phyloP scores from a whole-genome alignment of 257 asterid genomes.

The Solanum pennellii region DNA sequence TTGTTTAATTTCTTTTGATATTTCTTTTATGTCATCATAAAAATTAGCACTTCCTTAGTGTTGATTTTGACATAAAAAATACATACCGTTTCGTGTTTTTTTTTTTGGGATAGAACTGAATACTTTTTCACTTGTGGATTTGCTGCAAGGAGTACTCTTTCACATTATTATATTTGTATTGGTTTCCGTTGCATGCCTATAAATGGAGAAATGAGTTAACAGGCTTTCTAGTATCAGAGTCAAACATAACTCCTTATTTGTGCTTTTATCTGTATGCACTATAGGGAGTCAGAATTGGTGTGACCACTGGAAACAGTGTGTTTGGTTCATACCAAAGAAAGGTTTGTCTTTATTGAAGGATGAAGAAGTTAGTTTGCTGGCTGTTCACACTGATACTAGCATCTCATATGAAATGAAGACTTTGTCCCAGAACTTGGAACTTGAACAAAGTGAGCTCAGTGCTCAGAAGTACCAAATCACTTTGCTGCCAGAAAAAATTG shows the following conservation, averaged over 20 bases:
- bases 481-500: conserved; percentile 60
- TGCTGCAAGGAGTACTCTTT: background rate
- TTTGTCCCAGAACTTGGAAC: conserved; percentile 18
- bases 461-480: conserved; percentile 35
- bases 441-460: conserved; percentile 9
- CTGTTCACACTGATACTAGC: conserved; percentile 54
- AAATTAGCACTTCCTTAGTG: background rate
- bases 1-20: background rate
- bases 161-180: background rate
- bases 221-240: background rate
- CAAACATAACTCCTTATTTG: background rate
- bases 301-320: conserved; percentile 96
- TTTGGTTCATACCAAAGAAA: conserved; percentile 60
- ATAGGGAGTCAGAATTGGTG: conserved; percentile 67
- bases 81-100: background rate
- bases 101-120: background rate
- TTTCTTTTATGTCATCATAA: background rate
- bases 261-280: conserved; percentile 2
- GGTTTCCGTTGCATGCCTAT: background rate
- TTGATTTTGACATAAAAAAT: background rate
- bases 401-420: conserved; percentile 45
- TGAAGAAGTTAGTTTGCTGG: conserved; percentile 44
- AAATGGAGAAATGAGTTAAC: background rate
- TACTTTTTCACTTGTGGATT: background rate
- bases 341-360: conserved; percentile 50